Percentiles rank a stretch among this genome's conserved stretches.
Evolutionary conservation across 148 eudicot genomes (phyloP).

Genomic region (Amaranthus hypochondriacus): DNA sequence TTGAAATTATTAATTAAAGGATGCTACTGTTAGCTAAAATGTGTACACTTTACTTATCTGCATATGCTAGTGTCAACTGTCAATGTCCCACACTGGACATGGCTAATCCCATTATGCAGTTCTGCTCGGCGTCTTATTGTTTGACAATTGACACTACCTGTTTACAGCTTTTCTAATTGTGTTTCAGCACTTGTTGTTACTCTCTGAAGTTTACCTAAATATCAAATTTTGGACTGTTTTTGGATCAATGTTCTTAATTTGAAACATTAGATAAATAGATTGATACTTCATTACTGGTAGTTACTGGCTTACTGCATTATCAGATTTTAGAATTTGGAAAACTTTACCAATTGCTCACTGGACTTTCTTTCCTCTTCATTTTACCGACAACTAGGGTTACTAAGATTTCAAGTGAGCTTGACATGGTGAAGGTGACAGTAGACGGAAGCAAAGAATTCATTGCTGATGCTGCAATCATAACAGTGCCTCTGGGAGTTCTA

Average conservation of each 20-base stretch:
- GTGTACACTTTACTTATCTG: no score
- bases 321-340: not conserved
- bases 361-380: not conserved
- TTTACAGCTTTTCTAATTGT: not conserved
- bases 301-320: conserved; percentile 3
- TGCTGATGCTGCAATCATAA: conserved; percentile 84
- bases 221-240: no score
- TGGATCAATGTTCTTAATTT: no score
- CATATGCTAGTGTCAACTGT: no score
- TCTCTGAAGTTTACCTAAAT: no score
- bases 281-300: not conserved
- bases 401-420: conserved; percentile 55
- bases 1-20: no score
- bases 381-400: conserved; percentile 48
- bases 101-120: not conserved
- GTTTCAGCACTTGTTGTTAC: no score
- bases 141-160: not conserved
- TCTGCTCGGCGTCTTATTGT: not conserved
- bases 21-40: no score
- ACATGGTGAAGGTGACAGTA: conserved; percentile 63
- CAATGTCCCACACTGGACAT: not conserved
- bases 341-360: not conserved
- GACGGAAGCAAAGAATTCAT: conserved; percentile 54
- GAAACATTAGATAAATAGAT: no score
- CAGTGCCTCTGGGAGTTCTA: conserved; percentile 86